Conservation (phyloP, 225 moss, liverwort and hornwort genomes). For the Marchantia paleacea region DNA sequence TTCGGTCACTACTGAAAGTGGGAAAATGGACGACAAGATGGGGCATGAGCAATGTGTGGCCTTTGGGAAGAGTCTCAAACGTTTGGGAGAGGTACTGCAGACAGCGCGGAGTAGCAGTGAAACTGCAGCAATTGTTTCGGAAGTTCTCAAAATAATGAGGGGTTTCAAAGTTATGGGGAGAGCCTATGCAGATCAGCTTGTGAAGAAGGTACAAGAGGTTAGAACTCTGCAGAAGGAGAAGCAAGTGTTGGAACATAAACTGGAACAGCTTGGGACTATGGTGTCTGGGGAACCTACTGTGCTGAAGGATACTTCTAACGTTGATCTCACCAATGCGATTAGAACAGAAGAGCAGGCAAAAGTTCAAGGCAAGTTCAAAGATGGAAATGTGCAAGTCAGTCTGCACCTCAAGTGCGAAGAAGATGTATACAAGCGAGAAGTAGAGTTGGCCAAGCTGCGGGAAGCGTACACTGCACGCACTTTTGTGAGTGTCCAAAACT, state of each 20-base stretch:
- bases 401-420: background rate
- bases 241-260: background rate
- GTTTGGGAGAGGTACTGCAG: background rate
- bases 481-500: background rate
- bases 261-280: background rate
- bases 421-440: background rate
- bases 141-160: background rate
- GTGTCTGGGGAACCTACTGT: background rate
- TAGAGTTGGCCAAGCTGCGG: background rate
- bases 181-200: background rate
- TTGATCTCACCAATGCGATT: background rate
- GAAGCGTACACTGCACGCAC: background rate
- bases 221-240: constrained; percentile 8
- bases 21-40: constrained; percentile 2
- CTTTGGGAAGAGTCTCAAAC: background rate
- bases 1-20: background rate
- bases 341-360: background rate
- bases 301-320: background rate
- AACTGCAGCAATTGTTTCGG: background rate
- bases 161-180: background rate
- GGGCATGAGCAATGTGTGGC: constrained; percentile 1
- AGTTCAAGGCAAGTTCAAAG: background rate
- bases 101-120: background rate
- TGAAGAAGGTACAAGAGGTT: constrained; percentile 5
- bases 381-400: background rate